Evolutionary conservation across 495 filamentous ascomycete species (phyloP), one percentile per base, ranked within the genome.

Genomic region (Penicillium mononematosum): DNA sequence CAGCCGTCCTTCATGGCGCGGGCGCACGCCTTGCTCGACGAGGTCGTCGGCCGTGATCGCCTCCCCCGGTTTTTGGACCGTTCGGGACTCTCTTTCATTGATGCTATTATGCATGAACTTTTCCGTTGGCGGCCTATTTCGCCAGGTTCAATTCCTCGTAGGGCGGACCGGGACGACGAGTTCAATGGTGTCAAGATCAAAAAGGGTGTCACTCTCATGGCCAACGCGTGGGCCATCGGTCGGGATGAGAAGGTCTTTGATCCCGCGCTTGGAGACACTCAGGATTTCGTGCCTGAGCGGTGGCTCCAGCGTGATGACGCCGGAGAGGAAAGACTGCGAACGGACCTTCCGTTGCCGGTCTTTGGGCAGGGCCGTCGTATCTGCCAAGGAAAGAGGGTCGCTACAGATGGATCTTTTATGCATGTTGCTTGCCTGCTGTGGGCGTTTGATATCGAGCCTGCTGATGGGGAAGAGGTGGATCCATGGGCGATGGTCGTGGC

Each of bases 141-240:
- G 0, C 66, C 70, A 2, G 68, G 62, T 2, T 67, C 68, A 1
- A 70, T 84, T 24, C 81, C 81, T 0, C 81, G 81, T 41, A 71
- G 81, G 43, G 76, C 75, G 0, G 81, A 83, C 46, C 62, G 61
- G 0, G 77, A 81, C 20, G 79, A 81, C 55, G 75, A 75, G 27
- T 80, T 72, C 54, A 62, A 75, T 2, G 81, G 79, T 1, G 73
- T 82, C 24, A 75, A 68, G 47, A 82, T 84, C 55, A 69, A 67
- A 45, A 81, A 80, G 61, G 75, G 74, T 2, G 78, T 75, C 0
- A 76, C 81, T 27, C 61, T 84, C 17, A 70, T 84, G 38, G 79
- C 81, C 0, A 82, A 81, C 56, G 81, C 82, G 60, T 84, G 81
- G 81, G 59, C 61, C 0, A 69, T 72, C 45, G 57, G 66, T 27